Base-by-base conservation (phyloP, 352 stramenopile species). In the Globisporangium iwayamae region DNA sequence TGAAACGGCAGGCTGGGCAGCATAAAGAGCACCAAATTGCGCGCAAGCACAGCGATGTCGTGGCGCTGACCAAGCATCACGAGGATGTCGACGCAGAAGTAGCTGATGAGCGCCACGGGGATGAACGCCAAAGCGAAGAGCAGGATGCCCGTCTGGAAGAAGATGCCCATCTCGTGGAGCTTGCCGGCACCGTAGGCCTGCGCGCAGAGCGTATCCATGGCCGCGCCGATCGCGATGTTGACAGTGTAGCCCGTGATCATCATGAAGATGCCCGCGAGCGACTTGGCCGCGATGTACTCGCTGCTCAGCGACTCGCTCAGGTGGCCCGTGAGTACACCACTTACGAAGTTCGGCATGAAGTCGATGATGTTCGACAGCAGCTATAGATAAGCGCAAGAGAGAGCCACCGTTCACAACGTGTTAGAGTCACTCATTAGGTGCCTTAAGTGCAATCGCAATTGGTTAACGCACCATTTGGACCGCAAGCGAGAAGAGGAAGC, bases 141-240 rank as follows among this genome's bases (percentile, higher is more conserved):
- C 30, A 94, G 52, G 10, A 89, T 55, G 0, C 89, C 86, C 3
- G 88, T 96, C 63, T 96, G 84, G 60, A 94, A 87, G 67, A 96
- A 97, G 32, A 91, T 73, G 8, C 90, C 88, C 70, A 97, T 90
- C 63, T 94, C 83, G 51, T 81, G 75, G 39, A 93, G 74, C 69
- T 94, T 89, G 50, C 87, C 86, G n/a, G 90, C 88, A 47, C 89
- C 87, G 57, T 89, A 91, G 25, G 89, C 85, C 48, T 95, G 81
- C 11, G 84, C 76, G 43, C 87, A 96, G 10, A 97, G 75, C 47
- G 90, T 97, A 66, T 97, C 88, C 85, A 97, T 95, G 34, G 90
- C 90, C 22, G 85, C 89, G 41, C 86, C 81, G 55, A 97, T 87
- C 28, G 84, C 85, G 25, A 94, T 81, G 52, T 88, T 91, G 16